Base-by-base conservation (phyloP, 805 yeast genomes). In the Monosporozyma aerobia region DNA sequence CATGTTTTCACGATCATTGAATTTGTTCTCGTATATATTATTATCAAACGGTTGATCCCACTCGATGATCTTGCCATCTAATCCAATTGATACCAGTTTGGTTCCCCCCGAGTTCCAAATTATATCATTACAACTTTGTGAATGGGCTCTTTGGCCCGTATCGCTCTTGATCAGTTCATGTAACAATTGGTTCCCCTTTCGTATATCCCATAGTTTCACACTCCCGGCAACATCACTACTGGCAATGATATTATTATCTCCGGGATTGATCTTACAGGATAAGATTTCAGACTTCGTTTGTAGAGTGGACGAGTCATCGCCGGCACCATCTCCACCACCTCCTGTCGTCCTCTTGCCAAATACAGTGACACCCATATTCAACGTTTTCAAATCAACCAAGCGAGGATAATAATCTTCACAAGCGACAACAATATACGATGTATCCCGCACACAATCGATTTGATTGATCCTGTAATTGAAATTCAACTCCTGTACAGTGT, bases 151-250 rank as follows among this genome's bases (percentile, higher is more conserved):
- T 45, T 44, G 48, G 51, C 55, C 37, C 14, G 29, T 45, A 19
- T 32, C 35, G 32, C 39, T 23, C 19, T 44, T 41, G 23, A 44
- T 30, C 23, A 63, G 53, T 23, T 70, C 69, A 13, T 63, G 58
- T 13, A 60, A 58, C 22, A 58, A 54, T 40, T 62, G 49, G 51
- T 55, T 61, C 41, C 52, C 52, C 59, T 48, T 59, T 56, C 98
- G 70, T 10, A 89, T 77, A 64, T 90, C 98, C 97, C 97, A 90
- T 0, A 90, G 63, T 50, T 86, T 76, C 8, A 86, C 82, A 47
- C 83, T 83, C 0, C 97, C 97, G 59, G 85, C 88, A 16, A 80
- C 77, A 22, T 92, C 90, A 1, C 96, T 96, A 3, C 89, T 77
- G 0, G 90, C 90, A 1, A 90, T 70, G 3, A 85, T 55, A 59